Base-by-base conservation (phyloP, 306 rosid species). In the Prunus padus region DNA sequence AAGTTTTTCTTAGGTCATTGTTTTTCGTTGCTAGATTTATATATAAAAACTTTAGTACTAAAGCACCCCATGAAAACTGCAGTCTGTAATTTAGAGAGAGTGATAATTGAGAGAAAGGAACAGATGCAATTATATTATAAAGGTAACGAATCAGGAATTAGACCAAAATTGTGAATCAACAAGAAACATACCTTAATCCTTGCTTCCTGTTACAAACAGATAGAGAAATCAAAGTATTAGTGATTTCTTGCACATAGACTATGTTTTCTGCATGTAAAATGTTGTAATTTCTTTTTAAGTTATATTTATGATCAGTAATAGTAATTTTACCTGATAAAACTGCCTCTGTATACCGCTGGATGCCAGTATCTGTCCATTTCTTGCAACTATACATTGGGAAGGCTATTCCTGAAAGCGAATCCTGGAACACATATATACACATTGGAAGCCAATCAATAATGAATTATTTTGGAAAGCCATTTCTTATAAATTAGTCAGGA, bases 51-150 rank as follows among this genome's bases (percentile, higher is more conserved):
- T 37, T 37, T 37, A 37, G 9, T 37, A 37, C 42, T 37, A 37
- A 33, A 37, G 83, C 95, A 90, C 54, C 90, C 97, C 90, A 94
- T 90, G 90, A 92, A 94, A 74, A 90, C 82, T 47, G 90, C 90
- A 62, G 86, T 83, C 97, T 93, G 83, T 84, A 67, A 75, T 46
- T 9, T 61, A 49, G 18, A 67, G 60, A 5, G 31, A 22, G 37
- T 33, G 37, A 33, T 33, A 45, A 25, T 10, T 13, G n/a, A 51
- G 59, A 11, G 31, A 69, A 13, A 26, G 51, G 42, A 37, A 37
- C 42, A 37, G 8, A 5, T 37, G 42, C 42, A 37, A 0, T 37
- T 37, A 37, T 37, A 37, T 37, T 37, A 37, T 37, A 37, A 37
- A 37, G 42, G 9, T 37, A 37, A 31, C 5, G 37, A 31, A 31